Evolutionary conservation across 2,329 filamentous ascomycete genomes (phyloP).

Genomic region (Xylogone sp.): DNA sequence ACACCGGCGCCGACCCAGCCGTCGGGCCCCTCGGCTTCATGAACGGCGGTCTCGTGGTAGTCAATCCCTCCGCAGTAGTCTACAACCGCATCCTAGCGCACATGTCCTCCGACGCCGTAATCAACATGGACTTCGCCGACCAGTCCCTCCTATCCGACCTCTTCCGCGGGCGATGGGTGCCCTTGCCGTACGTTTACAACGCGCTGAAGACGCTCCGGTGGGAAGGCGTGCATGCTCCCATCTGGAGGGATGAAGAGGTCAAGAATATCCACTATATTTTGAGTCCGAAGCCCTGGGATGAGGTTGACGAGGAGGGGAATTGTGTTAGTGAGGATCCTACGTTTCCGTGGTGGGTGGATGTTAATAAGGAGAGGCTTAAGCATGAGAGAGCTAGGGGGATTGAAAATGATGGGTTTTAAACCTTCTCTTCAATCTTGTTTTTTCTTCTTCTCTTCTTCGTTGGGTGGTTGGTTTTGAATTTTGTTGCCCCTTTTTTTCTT

Average conservation of each 20-base stretch:
- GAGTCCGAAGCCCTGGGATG: constrained; percentile 59
- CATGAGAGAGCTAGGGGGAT: constrained; percentile 34
- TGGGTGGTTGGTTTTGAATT: neutral
- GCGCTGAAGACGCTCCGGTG: constrained; percentile 58
- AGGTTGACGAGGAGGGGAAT: constrained; percentile 40
- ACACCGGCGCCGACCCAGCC: constrained; percentile 38
- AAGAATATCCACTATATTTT: constrained; percentile 62
- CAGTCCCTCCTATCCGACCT: constrained; percentile 54
- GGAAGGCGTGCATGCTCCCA: constrained; percentile 46
- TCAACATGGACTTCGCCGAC: constrained; percentile 53
- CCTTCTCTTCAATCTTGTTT: neutral
- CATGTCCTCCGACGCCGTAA: constrained; percentile 42
- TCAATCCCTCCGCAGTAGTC: constrained; percentile 45
- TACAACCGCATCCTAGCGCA: constrained; percentile 48
- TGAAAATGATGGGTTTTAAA: constrained; percentile 21
- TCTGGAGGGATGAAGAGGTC: constrained; percentile 55
- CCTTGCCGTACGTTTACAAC: constrained; percentile 58
- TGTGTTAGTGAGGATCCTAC: constrained; percentile 37
- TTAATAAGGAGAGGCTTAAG: constrained; percentile 40
- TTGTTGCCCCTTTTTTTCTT: too few species aligned
- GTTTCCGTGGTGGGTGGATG: constrained; percentile 53
- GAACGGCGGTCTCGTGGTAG: constrained; percentile 55
- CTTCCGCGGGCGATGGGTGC: constrained; percentile 52
- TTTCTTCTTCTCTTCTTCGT: neutral
- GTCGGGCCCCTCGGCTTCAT: constrained; percentile 46